Evolutionary conservation across 2,329 filamentous ascomycete species (phyloP).

Genomic region (Sporothrix curviconia): DNA sequence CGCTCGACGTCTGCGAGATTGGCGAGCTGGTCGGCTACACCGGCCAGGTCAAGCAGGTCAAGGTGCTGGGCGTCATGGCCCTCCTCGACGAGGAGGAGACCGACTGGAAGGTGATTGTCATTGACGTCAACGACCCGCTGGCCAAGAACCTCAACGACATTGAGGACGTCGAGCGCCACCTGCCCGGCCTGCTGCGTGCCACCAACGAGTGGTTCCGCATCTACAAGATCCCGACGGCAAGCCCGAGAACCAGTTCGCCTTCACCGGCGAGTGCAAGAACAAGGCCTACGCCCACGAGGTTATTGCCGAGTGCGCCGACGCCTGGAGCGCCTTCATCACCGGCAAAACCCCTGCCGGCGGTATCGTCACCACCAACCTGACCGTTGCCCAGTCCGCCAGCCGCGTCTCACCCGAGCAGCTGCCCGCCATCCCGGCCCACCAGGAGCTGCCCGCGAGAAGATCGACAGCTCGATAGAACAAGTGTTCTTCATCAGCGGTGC

Average conservation of each 20-base stretch:
- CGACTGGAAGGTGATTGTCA: slow-evolving; percentile 99
- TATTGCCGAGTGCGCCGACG: slow-evolving; percentile 90
- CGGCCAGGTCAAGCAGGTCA: slow-evolving; percentile 99
- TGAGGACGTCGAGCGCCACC: slow-evolving; percentile 97
- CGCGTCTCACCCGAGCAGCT: slow-evolving; percentile 64
- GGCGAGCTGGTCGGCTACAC: slow-evolving; percentile 94
- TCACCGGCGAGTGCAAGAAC: slow-evolving; percentile 99
- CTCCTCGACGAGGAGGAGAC: slow-evolving; percentile 99
- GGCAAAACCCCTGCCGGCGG: slow-evolving; percentile 76
- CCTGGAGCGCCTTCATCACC: slow-evolving; percentile 92
- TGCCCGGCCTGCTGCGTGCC: slow-evolving; percentile 90
- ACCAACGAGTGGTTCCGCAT: slow-evolving; percentile 99
- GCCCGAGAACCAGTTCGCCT: slow-evolving; percentile 99
- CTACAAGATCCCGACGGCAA: slow-evolving; percentile 99
- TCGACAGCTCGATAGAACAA: slow-evolving; percentile 97
- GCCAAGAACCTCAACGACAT: slow-evolving; percentile 96
- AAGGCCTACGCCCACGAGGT: slow-evolving; percentile 97
- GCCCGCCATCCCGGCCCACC: slow-evolving; percentile 67
- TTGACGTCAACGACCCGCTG: slow-evolving; percentile 95
- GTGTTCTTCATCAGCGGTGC: slow-evolving; percentile 99
- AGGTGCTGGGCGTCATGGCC: slow-evolving; percentile 98
- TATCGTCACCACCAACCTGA: slow-evolving; percentile 78
- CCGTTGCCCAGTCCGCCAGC: slow-evolving; percentile 65
- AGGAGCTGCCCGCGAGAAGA: slow-evolving; percentile 82
- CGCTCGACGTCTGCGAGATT: slow-evolving; percentile 98